phyloP scores from a whole-genome alignment of 1,284 basidiomycete genomes.

The Stygiomarasmius scandens region DNA sequence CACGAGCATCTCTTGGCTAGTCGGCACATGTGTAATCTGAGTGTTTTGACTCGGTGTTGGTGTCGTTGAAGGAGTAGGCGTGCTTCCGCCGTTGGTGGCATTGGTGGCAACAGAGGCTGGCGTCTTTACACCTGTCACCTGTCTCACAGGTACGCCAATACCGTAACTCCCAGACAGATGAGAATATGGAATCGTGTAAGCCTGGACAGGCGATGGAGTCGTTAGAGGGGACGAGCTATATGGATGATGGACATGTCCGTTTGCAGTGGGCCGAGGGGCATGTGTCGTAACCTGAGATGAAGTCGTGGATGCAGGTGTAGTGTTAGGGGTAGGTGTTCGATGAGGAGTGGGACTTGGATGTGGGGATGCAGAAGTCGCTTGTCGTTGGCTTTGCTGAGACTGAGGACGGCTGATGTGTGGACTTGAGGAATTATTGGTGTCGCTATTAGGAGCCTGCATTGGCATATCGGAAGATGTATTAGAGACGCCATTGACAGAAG shows the following conservation, averaged over 20 bases:
- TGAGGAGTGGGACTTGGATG: not conserved
- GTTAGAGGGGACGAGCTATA: not conserved
- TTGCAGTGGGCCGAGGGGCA: not conserved
- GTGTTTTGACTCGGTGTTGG: not conserved
- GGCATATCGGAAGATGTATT: not conserved
- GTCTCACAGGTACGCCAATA: no score
- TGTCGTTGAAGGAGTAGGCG: not conserved
- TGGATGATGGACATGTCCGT: not conserved
- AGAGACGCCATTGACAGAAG: not conserved
- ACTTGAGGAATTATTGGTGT: not conserved
- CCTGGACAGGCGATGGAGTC: not conserved
- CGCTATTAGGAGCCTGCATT: not conserved
- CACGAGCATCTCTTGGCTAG: not conserved
- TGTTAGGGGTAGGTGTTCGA: not conserved
- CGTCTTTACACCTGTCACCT: not conserved
- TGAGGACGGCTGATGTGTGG: not conserved
- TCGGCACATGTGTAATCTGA: not conserved
- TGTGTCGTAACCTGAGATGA: not conserved
- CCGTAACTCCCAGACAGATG: not conserved
- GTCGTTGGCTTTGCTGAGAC: conserved; percentile 2
- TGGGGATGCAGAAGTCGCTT: not conserved
- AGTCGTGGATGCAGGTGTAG: not conserved
- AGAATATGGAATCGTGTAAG: not conserved
- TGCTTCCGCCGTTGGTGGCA: no score
- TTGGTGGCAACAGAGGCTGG: not conserved